Conservation (phyloP, 2,329 filamentous ascomycete genomes). For the Ophiostoma sp. region DNA sequence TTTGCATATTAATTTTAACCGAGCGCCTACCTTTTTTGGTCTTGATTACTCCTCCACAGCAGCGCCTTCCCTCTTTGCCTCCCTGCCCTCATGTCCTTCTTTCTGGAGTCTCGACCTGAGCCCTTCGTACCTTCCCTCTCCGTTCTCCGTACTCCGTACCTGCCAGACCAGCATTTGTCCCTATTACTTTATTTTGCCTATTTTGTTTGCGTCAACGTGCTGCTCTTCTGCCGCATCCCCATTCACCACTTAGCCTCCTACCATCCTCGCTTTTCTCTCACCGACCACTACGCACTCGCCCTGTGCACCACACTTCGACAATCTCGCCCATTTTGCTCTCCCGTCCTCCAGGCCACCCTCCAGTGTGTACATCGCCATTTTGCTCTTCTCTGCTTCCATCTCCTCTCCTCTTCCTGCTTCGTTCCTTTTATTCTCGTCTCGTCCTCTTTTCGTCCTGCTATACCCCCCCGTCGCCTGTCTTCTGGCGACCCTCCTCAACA, state of each 20-base stretch:
- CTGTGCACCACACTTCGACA: conserved; percentile 8
- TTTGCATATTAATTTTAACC: not conserved
- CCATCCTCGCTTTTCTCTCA: conserved; percentile 13
- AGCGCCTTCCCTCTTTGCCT: conserved; percentile 5
- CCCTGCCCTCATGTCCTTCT: not conserved
- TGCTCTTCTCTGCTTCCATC: not conserved
- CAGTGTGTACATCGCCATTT: conserved; percentile 7
- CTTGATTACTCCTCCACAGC: not conserved
- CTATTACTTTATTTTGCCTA: not conserved
- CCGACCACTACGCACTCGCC: conserved; percentile 12
- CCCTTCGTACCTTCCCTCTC: not conserved
- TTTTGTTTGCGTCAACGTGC: not conserved
- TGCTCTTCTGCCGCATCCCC: not conserved
- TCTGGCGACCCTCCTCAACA: conserved; percentile 13
- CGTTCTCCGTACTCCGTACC: not conserved
- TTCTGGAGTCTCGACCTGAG: not conserved
- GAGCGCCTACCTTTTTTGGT: conserved; percentile 6
- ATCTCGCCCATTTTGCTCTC: conserved; percentile 6
- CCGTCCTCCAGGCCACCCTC: conserved; percentile 8
- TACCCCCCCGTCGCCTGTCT: conserved; percentile 13
- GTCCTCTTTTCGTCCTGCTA: not conserved
- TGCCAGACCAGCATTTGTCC: not conserved
- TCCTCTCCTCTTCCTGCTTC: not conserved
- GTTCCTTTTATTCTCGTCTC: not conserved
- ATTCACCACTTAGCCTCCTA: conserved; percentile 3